A percentile compares a stretch with the other conserved stretches of the same genome.
Evolutionary conservation across 2,329 filamentous ascomycete genomes (phyloP).

Genomic region (Davidsoniella neocaledoniae): DNA sequence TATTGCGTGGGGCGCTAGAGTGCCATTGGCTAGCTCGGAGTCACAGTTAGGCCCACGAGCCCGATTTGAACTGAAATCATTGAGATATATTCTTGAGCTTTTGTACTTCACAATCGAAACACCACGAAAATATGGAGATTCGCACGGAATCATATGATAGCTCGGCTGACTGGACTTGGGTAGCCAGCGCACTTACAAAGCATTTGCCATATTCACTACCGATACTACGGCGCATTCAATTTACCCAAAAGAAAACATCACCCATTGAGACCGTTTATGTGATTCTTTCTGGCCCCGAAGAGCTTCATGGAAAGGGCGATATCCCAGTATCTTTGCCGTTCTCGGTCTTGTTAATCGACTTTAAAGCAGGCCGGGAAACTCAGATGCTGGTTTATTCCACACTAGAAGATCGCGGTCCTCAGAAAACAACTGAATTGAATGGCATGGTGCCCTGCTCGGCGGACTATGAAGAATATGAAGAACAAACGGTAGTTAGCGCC

Average conservation of each 20-base stretch:
- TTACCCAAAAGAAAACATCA: conserved; percentile 19
- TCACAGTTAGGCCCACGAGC: too few relatives aligned
- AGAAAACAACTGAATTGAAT: background rate
- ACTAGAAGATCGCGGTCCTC: conserved; percentile 23
- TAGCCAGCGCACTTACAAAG: conserved; percentile 24
- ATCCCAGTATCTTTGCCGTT: conserved; percentile 21
- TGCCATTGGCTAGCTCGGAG: too few relatives aligned
- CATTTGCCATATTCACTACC: conserved; percentile 43
- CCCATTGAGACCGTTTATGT: background rate
- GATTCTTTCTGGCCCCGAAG: conserved; percentile 23
- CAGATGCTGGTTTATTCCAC: conserved; percentile 46
- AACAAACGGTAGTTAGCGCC: conserved; percentile 20
- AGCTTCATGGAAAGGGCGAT: background rate
- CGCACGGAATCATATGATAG: background rate
- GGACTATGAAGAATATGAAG: conserved; percentile 16
- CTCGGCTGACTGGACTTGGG: conserved; percentile 3
- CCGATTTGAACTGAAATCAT: too few relatives aligned
- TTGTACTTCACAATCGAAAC: too few relatives aligned
- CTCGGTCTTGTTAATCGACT: conserved; percentile 43
- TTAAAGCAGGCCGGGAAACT: conserved; percentile 43
- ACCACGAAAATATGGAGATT: background rate
- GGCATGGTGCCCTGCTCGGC: background rate
- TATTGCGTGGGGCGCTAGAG: too few relatives aligned
- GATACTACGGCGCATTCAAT: conserved; percentile 46
- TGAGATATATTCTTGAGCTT: too few relatives aligned